These are phyloP conservation scores for Solanum pinnatisectum DNA, from an alignment of 257 asterid species.

Conservation along the genomic window DNA sequence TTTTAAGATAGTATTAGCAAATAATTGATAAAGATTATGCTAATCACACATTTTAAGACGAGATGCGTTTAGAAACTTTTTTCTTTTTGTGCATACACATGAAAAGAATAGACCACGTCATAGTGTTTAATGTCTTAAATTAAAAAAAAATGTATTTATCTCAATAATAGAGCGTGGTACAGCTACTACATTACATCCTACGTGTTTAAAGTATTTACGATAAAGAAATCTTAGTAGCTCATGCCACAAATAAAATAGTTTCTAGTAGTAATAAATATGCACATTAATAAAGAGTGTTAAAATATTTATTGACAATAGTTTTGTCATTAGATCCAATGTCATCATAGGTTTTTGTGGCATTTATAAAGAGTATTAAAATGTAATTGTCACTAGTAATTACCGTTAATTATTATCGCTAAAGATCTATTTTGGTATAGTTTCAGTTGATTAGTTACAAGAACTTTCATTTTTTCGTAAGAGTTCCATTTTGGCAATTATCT, in stretches of 20 bases:
- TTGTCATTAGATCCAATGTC: too few species aligned
- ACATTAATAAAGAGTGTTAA: fast-evolving
- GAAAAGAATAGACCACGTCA: neutral
- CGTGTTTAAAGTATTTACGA: neutral
- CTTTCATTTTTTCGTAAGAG: neutral
- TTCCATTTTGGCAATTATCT: neutral
- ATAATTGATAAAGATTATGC: neutral
- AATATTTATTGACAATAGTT: too few species aligned
- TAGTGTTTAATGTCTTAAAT: neutral
- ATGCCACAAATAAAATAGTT: neutral
- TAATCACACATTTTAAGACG: neutral
- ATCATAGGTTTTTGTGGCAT: neutral
- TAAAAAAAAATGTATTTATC: neutral
- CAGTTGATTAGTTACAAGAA: too few species aligned
- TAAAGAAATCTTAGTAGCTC: neutral
- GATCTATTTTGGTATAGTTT: too few species aligned
- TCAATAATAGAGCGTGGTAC: neutral
- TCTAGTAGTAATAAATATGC: too few species aligned
- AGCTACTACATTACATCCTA: neutral
- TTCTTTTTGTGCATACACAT: neutral
- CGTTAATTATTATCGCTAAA: too few species aligned
- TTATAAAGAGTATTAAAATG: too few species aligned
- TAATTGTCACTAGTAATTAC: neutral
- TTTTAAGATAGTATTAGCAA: neutral
- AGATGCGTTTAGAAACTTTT: neutral